Evolutionary conservation across 176 grass and related monocot genomes (phyloP), one percentile per base, ranked within the genome.

Genomic region (Cenchrus americanus): DNA sequence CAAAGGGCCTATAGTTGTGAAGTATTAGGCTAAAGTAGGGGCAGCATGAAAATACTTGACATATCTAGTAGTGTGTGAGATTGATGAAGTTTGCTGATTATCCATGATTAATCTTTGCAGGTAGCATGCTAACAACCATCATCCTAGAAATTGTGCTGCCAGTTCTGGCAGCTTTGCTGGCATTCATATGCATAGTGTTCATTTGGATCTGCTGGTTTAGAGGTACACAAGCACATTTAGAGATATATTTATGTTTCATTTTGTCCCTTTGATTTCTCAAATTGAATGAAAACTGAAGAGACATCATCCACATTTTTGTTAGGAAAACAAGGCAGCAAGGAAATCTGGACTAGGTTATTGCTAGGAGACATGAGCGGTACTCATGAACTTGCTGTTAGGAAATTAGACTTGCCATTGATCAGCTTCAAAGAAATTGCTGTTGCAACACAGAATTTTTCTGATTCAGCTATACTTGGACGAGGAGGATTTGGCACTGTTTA

Each of bases 401-500:
- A 62, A 30, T 11, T 42, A 14, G 62, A 85, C 0, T 70, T 76
- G 30, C 71, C 77, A 22, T 62, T 76, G 53, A 53, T 76, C 11
- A 85, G 24, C 63, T 89, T 81, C 62, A 79, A 69, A 71, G 59
- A 80, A 80, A 82, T 78, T 92, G 21, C 71, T 27, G 21, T 14
- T 3, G 64, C 90, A 5, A 94, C 90, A 73, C 68, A 86, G 46
- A 86, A 92, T 82, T 94, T 92, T 64, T 86, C 85, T 9, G 64
- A 66, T 37, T 59, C 73, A 10, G 80, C 75, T 44, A 90, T 90
- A 62, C 83, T 92, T 83, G 90, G 92, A 41, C 15, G 83, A 86
- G 92, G 92, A 51, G 92, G 90, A 5, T 94, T 94, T 79, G 90
- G 90, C 34, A 86, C 66, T 34, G 90, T 94, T 79, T 94, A 88